Conservation (phyloP, 2,329 filamentous ascomycete species). For the Mollisia scopiformis region DNA sequence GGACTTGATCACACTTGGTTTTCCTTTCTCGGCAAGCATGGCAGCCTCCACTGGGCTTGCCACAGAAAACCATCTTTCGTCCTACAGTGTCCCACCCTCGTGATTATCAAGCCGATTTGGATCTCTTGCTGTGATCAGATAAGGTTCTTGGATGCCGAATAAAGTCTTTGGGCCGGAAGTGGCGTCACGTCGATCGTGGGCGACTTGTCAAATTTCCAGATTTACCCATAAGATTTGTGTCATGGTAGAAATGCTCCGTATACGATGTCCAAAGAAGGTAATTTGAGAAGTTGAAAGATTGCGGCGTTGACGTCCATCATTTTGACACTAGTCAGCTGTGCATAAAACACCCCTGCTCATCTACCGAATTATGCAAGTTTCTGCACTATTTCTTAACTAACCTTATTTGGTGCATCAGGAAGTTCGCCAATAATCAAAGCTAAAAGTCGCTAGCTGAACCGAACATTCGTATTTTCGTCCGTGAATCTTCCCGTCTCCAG, state of each 20-base stretch:
- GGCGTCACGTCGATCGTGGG: not conserved
- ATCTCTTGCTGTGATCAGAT: not conserved
- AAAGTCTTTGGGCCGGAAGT: not conserved
- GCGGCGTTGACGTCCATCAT: not conserved
- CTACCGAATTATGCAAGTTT: not conserved
- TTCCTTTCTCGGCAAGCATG: constrained; percentile 58
- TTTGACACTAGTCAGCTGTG: not conserved
- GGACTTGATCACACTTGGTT: constrained; percentile 56
- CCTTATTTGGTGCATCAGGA: constrained; percentile 4
- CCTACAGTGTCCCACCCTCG: not conserved
- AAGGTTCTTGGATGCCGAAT: not conserved
- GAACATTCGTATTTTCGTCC: not conserved
- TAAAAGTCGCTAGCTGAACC: no score
- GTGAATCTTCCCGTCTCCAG: not conserved
- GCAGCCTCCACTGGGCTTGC: constrained; percentile 60
- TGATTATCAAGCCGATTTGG: not conserved
- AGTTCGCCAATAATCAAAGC: constrained; percentile 1
- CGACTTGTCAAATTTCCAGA: not conserved
- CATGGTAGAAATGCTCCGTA: not conserved
- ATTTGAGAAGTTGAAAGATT: constrained; percentile 8
- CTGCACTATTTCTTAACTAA: not conserved
- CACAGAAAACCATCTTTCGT: constrained; percentile 56
- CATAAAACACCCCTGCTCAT: not conserved
- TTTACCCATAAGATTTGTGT: not conserved
- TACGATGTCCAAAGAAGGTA: constrained; percentile 9